Evolutionary conservation across 2,329 filamentous ascomycete species (phyloP).

Genomic region (Apiospora phragmitis): DNA sequence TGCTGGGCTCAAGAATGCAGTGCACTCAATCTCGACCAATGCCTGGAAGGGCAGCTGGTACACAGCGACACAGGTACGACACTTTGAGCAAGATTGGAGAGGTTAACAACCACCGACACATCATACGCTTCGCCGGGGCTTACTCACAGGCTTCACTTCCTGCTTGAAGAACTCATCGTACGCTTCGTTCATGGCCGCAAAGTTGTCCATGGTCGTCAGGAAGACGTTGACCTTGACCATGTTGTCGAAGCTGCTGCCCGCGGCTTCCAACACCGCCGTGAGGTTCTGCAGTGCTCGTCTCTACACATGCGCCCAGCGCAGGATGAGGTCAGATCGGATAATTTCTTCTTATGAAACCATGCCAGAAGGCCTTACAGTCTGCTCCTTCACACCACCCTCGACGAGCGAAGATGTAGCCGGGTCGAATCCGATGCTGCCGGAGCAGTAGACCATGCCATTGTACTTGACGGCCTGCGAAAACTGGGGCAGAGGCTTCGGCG

Average conservation of each 20-base stretch:
- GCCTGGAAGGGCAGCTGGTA: conserved; percentile 70
- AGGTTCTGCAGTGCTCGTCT: conserved; percentile 60
- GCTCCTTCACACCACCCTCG: conserved; percentile 56
- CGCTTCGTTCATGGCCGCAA: conserved; percentile 57
- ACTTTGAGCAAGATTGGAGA: conserved; percentile 27
- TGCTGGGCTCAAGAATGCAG: conserved; percentile 41
- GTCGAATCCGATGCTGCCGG: conserved; percentile 61
- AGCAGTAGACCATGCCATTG: conserved; percentile 72
- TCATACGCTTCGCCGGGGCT: conserved; percentile 17
- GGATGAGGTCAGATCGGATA: neutral
- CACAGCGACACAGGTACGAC: conserved; percentile 70
- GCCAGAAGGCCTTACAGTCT: conserved; percentile 41
- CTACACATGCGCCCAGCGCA: conserved; percentile 33
- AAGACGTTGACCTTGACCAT: conserved; percentile 70
- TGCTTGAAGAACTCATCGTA: conserved; percentile 51
- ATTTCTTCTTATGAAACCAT: neutral
- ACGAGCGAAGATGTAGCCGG: conserved; percentile 54
- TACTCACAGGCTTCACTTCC: conserved; percentile 47
- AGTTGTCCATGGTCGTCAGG: conserved; percentile 65
- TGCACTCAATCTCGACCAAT: conserved; percentile 75
- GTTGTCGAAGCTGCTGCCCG: conserved; percentile 59
- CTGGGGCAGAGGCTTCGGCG: conserved; percentile 53
- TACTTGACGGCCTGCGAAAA: conserved; percentile 62
- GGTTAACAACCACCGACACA: neutral
- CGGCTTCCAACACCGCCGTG: conserved; percentile 57